phyloP scores from a whole-genome alignment of 2,329 filamentous ascomycete species.

The Aotearoamyces nothofagi region DNA sequence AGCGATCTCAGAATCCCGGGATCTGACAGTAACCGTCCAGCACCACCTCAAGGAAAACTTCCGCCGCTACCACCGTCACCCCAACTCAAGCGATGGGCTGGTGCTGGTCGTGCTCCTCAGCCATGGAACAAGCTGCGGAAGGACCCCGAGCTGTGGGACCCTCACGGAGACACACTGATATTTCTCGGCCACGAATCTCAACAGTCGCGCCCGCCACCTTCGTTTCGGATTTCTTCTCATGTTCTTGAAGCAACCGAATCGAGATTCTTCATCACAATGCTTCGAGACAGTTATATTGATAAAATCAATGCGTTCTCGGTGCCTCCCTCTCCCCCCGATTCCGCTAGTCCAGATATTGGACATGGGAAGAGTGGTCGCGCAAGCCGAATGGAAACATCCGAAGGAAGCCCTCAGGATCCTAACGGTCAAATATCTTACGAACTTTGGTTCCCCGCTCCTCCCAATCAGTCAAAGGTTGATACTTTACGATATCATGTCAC shows the following conservation, averaged over 20 bases:
- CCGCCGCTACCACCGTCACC: slow-evolving; percentile 26
- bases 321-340: slow-evolving; percentile 27
- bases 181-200: slow-evolving; percentile 34
- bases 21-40: neutral
- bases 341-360: slow-evolving; percentile 2
- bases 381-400: slow-evolving; percentile 50
- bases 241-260: slow-evolving; percentile 43
- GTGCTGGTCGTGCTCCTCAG: slow-evolving; percentile 30
- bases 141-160: slow-evolving; percentile 45
- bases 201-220: slow-evolving; percentile 28
- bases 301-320: slow-evolving; percentile 25
- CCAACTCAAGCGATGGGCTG: slow-evolving; percentile 36
- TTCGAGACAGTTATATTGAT: slow-evolving; percentile 36
- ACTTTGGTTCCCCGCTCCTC: slow-evolving; percentile 45
- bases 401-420: slow-evolving; percentile 41
- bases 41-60: slow-evolving; percentile 25
- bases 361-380: slow-evolving; percentile 16
- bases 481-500: slow-evolving; percentile 45
- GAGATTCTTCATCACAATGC: slow-evolving; percentile 32
- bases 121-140: slow-evolving; percentile 42
- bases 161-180: slow-evolving; percentile 42
- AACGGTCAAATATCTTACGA: slow-evolving; percentile 44
- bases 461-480: slow-evolving; percentile 29
- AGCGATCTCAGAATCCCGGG: slow-evolving; percentile 1
- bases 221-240: slow-evolving; percentile 41